Conservation (phyloP, 2,329 filamentous ascomycete genomes). For the Neonectria ditissima region DNA sequence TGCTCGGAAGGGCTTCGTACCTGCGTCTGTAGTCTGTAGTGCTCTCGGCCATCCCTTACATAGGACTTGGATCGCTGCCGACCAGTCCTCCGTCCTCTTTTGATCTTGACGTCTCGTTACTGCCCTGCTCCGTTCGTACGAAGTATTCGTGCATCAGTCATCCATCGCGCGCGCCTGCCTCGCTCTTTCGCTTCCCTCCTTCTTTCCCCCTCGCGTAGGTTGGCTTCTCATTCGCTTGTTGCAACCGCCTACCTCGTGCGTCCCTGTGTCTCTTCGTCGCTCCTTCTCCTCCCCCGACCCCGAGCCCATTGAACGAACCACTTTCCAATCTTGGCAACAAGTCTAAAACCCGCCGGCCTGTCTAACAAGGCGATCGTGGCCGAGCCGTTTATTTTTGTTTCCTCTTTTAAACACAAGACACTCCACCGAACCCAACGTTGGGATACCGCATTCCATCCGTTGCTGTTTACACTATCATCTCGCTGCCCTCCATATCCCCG, state of each 20-base stretch:
- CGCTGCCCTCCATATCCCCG: not conserved
- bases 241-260: not conserved
- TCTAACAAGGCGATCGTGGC: slow-evolving; percentile 30
- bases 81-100: slow-evolving; percentile 8
- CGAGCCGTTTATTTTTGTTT: slow-evolving; percentile 26
- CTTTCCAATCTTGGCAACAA: slow-evolving; percentile 38
- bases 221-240: slow-evolving; percentile 18
- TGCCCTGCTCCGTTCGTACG: not conserved
- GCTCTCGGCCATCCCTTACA: slow-evolving; percentile 21
- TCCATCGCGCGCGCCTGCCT: slow-evolving; percentile 13
- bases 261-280: not conserved
- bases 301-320: slow-evolving; percentile 16
- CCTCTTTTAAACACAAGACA: slow-evolving; percentile 27
- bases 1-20: slow-evolving; percentile 11
- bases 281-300: slow-evolving; percentile 12
- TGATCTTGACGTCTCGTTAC: slow-evolving; percentile 1
- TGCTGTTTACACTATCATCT: slow-evolving; percentile 21
- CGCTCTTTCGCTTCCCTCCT: slow-evolving; percentile 23
- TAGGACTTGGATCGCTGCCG: slow-evolving; percentile 19
- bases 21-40: slow-evolving; percentile 4
- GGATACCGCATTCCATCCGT: slow-evolving; percentile 38
- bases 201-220: slow-evolving; percentile 23
- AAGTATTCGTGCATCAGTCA: slow-evolving; percentile 16
- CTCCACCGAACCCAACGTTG: slow-evolving; percentile 28
- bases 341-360: slow-evolving; percentile 8